phyloP scores from a whole-genome alignment of 2,329 filamentous ascomycete species.

The Kalaharituber pfeilii region DNA sequence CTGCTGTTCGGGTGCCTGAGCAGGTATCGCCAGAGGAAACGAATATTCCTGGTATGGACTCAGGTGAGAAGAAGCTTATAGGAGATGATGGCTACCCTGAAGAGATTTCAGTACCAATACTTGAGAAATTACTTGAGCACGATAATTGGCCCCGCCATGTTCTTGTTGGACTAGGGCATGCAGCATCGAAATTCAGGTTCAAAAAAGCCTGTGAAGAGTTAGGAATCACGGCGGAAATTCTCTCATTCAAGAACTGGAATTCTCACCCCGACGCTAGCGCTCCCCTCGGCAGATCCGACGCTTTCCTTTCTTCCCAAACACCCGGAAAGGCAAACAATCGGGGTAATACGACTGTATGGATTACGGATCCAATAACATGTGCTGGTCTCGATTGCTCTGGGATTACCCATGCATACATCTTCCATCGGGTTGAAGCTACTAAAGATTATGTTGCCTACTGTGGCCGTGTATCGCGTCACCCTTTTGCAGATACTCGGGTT shows the following conservation, averaged over 20 bases:
- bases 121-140: slow-evolving; percentile 17
- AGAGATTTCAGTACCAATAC: slow-evolving; percentile 9
- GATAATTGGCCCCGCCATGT: slow-evolving; percentile 21
- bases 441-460: slow-evolving; percentile 16
- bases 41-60: neutral
- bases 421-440: slow-evolving; percentile 13
- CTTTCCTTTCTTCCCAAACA: slow-evolving; percentile 2
- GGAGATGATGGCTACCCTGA: slow-evolving; percentile 9
- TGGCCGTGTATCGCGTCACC: slow-evolving; percentile 16
- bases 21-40: neutral
- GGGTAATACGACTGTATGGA: slow-evolving; percentile 11
- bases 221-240: slow-evolving; percentile 6
- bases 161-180: slow-evolving; percentile 10
- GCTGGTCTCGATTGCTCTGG: slow-evolving; percentile 14
- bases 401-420: slow-evolving; percentile 13
- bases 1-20: neutral
- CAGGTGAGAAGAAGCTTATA: neutral
- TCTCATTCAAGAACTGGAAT: slow-evolving; percentile 11
- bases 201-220: slow-evolving; percentile 1
- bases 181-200: neutral
- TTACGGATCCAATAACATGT: slow-evolving; percentile 9
- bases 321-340: neutral
- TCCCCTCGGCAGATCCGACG: slow-evolving; percentile 14
- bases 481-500: neutral
- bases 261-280: neutral